Conservation (phyloP, 2,329 filamentous ascomycete species). For the Trichoderma sp. region DNA sequence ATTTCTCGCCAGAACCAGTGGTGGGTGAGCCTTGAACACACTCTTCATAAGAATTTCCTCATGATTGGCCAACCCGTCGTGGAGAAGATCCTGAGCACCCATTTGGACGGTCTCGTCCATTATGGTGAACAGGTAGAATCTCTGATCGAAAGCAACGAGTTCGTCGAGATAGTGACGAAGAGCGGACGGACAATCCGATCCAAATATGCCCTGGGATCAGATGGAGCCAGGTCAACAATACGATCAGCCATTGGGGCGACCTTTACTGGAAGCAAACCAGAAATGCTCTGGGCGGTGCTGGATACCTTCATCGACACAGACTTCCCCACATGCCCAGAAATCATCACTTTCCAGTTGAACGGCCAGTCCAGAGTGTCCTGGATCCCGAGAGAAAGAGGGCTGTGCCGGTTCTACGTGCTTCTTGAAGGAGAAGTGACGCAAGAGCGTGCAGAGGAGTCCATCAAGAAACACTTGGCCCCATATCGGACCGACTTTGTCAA, state of each 20-base stretch:
- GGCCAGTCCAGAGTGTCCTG: conserved; percentile 49
- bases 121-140: conserved; percentile 42
- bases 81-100: conserved; percentile 41
- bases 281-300: conserved; percentile 52
- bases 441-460: conserved; percentile 42
- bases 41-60: conserved; percentile 49
- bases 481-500: conserved; percentile 44
- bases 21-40: conserved; percentile 49
- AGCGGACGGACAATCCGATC: conserved; percentile 37
- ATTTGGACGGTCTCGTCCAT: conserved; percentile 37
- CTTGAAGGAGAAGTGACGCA: conserved; percentile 48
- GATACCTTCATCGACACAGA: conserved; percentile 53
- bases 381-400: conserved; percentile 50
- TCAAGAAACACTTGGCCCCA: conserved; percentile 47
- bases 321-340: conserved; percentile 48
- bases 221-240: conserved; percentile 53
- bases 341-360: conserved; percentile 49
- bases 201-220: conserved; percentile 52
- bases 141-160: conserved; percentile 60
- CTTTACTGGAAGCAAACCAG: conserved; percentile 50
- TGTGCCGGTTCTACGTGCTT: conserved; percentile 50
- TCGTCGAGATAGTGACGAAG: conserved; percentile 41
- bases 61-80: conserved; percentile 53
- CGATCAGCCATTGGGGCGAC: conserved; percentile 42
- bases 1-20: conserved; percentile 49